Percentiles rank a stretch among this genome's conserved stretches.
These are phyloP conservation scores for Narthecium ossifragum DNA, from an alignment of 106 monocot genomes.

Conservation along the genomic window DNA sequence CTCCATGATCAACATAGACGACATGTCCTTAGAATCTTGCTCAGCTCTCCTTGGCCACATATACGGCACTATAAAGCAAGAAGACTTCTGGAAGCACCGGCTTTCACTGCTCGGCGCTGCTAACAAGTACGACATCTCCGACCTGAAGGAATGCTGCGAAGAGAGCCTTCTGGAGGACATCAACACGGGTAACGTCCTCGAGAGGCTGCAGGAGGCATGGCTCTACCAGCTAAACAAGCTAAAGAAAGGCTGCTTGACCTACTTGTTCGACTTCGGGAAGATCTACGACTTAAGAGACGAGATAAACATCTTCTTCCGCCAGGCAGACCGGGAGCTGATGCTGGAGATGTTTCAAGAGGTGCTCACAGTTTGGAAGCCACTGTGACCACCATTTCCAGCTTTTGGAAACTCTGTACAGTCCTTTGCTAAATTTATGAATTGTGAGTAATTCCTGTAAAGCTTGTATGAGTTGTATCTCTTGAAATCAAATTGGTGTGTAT, in stretches of 20 bases:
- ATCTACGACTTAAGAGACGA: slow-evolving; percentile 82
- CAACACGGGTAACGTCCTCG: slow-evolving; percentile 61
- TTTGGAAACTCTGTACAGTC: too few relatives aligned
- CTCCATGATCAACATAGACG: slow-evolving; percentile 56
- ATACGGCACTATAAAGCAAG: slow-evolving; percentile 70
- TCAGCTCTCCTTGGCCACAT: slow-evolving; percentile 57
- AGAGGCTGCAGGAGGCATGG: slow-evolving; percentile 82
- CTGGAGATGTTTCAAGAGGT: slow-evolving; percentile 91
- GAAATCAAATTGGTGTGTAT: too few relatives aligned
- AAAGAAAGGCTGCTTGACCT: slow-evolving; percentile 73
- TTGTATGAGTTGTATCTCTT: too few relatives aligned
- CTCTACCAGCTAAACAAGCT: slow-evolving; percentile 71
- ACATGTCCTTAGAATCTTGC: slow-evolving; percentile 72
- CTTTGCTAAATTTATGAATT: background rate
- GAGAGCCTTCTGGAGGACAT: slow-evolving; percentile 83
- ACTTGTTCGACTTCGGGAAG: slow-evolving; percentile 83
- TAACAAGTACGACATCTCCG: slow-evolving; percentile 67
- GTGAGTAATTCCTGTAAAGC: background rate
- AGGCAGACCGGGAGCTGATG: slow-evolving; percentile 74
- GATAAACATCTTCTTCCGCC: slow-evolving; percentile 53
- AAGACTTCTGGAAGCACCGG: slow-evolving; percentile 77
- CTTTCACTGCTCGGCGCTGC: slow-evolving; percentile 60
- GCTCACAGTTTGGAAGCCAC: slow-evolving; percentile 63
- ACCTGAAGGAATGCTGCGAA: slow-evolving; percentile 83
- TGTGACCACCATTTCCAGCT: slow-evolving; percentile 11